Percentiles rank a stretch among this genome's conserved stretches.
phyloP scores from a whole-genome alignment of 2,329 filamentous ascomycete species.

The Penicillium sp. region DNA sequence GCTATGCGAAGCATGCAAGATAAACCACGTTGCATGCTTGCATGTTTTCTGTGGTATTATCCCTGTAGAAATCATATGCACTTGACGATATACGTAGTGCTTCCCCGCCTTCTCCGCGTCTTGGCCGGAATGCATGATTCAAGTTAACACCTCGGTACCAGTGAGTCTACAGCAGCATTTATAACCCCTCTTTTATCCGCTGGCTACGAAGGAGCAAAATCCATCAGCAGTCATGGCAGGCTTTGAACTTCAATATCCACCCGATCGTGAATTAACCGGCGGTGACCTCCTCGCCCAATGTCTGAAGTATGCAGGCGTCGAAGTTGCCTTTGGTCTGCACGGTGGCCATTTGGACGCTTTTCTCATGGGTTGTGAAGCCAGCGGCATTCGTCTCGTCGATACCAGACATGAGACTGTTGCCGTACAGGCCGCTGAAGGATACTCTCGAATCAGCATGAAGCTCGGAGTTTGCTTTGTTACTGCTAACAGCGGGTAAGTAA shows the following conservation, averaged over 20 bases:
- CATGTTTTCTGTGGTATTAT: too few species aligned
- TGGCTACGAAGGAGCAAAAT: background rate
- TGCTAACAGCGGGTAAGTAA: constrained; percentile 49
- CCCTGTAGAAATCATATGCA: too few species aligned
- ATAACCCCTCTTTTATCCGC: background rate
- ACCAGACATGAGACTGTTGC: constrained; percentile 52
- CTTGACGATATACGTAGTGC: background rate
- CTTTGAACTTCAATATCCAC: constrained; percentile 26
- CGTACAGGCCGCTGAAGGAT: constrained; percentile 51
- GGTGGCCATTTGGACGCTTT: constrained; percentile 54
- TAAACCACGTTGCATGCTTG: too few species aligned
- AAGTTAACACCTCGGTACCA: background rate
- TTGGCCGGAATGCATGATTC: constrained; percentile 5
- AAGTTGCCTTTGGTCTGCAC: constrained; percentile 51
- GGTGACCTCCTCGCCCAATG: constrained; percentile 51
- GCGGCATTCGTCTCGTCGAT: constrained; percentile 48
- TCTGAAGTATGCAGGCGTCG: constrained; percentile 44
- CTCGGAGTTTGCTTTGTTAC: constrained; percentile 52
- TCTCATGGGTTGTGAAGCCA: constrained; percentile 45
- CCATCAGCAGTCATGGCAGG: constrained; percentile 13
- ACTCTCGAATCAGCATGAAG: constrained; percentile 47
- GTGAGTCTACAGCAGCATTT: background rate
- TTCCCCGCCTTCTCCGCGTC: constrained; percentile 13
- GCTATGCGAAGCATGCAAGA: too few species aligned
- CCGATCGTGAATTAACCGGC: constrained; percentile 45